Percentiles rank a stretch among this genome's conserved stretches.
Conservation (phyloP, 495 filamentous ascomycete species). For the Venustampulla echinocandica region DNA sequence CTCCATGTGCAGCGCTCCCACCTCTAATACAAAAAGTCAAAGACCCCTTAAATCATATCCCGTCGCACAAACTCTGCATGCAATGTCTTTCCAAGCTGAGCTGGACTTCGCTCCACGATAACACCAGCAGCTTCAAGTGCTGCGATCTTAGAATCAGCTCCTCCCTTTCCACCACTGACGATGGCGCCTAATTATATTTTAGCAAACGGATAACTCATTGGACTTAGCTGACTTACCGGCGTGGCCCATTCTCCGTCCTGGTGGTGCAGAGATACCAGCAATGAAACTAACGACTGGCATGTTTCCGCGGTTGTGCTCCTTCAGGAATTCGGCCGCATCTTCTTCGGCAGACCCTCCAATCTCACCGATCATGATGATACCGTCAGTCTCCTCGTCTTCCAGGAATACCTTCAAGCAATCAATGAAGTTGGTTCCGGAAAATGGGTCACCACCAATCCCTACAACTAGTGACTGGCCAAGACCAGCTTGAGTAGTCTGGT, state of each 20-base stretch:
- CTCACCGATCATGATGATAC: conserved; percentile 99
- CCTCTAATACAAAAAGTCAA: conserved; percentile 19
- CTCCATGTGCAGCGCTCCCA: conserved; percentile 15
- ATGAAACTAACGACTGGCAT: conserved; percentile 98
- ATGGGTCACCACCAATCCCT: conserved; percentile 96
- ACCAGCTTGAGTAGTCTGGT: conserved; percentile 95
- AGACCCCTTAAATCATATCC: conserved; percentile 68
- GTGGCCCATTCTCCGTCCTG: conserved; percentile 96
- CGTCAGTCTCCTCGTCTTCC: conserved; percentile 91
- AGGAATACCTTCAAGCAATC: conserved; percentile 97
- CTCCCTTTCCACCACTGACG: conserved; percentile 93
- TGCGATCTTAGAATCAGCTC: conserved; percentile 93
- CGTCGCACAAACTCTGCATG: conserved; percentile 91
- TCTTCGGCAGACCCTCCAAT: conserved; percentile 97
- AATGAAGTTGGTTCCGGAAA: conserved; percentile 99
- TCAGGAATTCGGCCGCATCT: conserved; percentile 93
- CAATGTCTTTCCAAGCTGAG: conserved; percentile 80
- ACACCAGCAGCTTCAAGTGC: conserved; percentile 91
- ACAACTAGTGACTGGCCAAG: conserved; percentile 97
- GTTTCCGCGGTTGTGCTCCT: conserved; percentile 78
- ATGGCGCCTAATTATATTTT: conserved; percentile 56
- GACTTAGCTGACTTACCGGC: conserved; percentile 46
- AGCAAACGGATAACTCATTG: conserved; percentile 4
- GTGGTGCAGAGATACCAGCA: conserved; percentile 93
- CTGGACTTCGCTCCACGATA: conserved; percentile 91